Percentiles rank a stretch among this genome's conserved stretches.
Evolutionary conservation across 2,329 filamentous ascomycete genomes (phyloP).

Genomic region (Onygenales sp.): DNA sequence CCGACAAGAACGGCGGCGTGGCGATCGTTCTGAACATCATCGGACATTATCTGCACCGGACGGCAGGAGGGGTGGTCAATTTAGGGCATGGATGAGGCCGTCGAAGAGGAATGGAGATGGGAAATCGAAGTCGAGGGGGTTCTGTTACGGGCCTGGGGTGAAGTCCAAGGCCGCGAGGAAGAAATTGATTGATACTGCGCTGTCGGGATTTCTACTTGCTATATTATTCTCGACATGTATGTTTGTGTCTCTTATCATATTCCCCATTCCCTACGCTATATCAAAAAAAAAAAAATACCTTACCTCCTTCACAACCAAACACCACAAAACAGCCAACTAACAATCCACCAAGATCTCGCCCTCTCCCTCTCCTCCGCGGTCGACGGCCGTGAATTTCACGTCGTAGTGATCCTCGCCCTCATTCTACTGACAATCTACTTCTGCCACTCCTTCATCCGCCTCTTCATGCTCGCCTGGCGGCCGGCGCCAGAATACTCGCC

Average conservation of each 20-base stretch:
- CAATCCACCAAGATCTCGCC: constrained; percentile 51
- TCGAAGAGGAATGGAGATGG: constrained; percentile 4
- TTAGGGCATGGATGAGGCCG: constrained; percentile 6
- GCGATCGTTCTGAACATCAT: neutral
- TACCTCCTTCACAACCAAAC: neutral
- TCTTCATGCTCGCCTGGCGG: constrained; percentile 57
- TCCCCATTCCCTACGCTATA: neutral
- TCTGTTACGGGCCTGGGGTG: constrained; percentile 11
- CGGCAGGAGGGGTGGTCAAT: neutral
- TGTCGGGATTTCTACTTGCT: constrained; percentile 55
- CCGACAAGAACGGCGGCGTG: neutral
- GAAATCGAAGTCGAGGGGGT: constrained; percentile 7
- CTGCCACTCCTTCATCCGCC: constrained; percentile 64
- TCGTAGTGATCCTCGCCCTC: constrained; percentile 70
- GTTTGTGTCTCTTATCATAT: constrained; percentile 19
- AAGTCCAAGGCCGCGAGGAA: constrained; percentile 13
- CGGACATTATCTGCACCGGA: neutral
- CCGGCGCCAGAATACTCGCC: constrained; percentile 28
- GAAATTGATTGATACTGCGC: constrained; percentile 51
- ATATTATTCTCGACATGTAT: constrained; percentile 57
- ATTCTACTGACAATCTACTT: constrained; percentile 68
- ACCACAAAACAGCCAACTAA: neutral
- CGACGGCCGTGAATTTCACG: constrained; percentile 61
- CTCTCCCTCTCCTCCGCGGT: constrained; percentile 58
- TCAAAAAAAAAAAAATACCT: neutral